Evolutionary conservation across 2,329 filamentous ascomycete genomes (phyloP).

Genomic region (Fusarium napiforme): DNA sequence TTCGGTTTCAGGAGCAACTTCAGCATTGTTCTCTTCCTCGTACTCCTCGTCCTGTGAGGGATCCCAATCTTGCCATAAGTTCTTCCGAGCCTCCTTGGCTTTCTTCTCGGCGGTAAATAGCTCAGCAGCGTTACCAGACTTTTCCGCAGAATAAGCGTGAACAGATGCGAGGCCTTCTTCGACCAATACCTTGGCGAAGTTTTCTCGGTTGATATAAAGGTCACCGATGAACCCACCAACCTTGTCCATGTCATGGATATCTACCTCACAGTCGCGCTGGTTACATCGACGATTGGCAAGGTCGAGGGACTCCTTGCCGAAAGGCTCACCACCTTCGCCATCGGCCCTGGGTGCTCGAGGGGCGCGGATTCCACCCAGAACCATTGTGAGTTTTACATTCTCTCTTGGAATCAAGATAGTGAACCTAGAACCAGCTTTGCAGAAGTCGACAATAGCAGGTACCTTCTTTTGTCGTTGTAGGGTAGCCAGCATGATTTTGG

Average conservation of each 20-base stretch:
- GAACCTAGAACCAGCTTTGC: conserved; percentile 96
- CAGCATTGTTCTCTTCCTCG: conserved; percentile 63
- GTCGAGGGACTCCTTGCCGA: conserved; percentile 93
- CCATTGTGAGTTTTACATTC: conserved; percentile 92
- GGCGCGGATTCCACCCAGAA: conserved; percentile 91
- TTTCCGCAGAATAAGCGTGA: conserved; percentile 95
- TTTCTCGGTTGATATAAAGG: conserved; percentile 93
- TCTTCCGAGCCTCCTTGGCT: conserved; percentile 89
- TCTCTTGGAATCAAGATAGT: conserved; percentile 92
- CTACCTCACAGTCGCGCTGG: conserved; percentile 95
- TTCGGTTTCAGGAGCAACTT: conserved; percentile 60
- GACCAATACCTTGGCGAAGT: conserved; percentile 90
- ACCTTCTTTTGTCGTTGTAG: conserved; percentile 92
- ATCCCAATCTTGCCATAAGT: conserved; percentile 94
- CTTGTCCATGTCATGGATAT: conserved; percentile 95
- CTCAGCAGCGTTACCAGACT: conserved; percentile 88
- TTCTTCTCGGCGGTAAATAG: conserved; percentile 87
- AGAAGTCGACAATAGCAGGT: conserved; percentile 93
- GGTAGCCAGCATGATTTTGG: conserved; percentile 90
- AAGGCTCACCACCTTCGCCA: conserved; percentile 86
- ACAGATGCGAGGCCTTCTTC: conserved; percentile 95
- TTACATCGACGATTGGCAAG: conserved; percentile 88
- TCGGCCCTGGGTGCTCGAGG: conserved; percentile 84
- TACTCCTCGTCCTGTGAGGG: conserved; percentile 82
- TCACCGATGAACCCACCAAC: conserved; percentile 97